Evolutionary conservation across 306 rosid genomes (phyloP).

Genomic region (Fagus crenata): DNA sequence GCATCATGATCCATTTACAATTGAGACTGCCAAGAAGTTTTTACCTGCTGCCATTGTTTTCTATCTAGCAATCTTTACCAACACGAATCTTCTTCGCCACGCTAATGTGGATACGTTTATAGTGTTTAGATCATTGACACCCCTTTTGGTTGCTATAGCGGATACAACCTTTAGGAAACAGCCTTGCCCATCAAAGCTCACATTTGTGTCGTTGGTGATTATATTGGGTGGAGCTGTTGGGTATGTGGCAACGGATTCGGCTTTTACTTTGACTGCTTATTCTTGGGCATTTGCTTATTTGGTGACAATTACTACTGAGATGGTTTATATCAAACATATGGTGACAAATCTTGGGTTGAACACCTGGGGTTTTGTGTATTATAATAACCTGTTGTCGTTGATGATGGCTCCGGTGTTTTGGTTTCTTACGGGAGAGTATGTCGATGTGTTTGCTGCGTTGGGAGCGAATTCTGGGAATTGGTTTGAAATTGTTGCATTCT

Average conservation of each 20-base stretch:
- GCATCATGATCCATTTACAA: slow-evolving; percentile 73
- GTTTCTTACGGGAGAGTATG: slow-evolving; percentile 80
- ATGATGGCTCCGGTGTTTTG: slow-evolving; percentile 87
- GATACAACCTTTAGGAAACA: slow-evolving; percentile 76
- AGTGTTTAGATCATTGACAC: slow-evolving; percentile 87
- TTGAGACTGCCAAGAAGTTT: slow-evolving; percentile 75
- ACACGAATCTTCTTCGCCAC: slow-evolving; percentile 92
- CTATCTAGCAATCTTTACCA: slow-evolving; percentile 91
- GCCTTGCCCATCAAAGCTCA: slow-evolving; percentile 72
- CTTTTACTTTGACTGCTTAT: slow-evolving; percentile 76
- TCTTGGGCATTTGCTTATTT: slow-evolving; percentile 94
- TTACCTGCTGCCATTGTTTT: slow-evolving; percentile 91
- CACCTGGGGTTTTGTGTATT: slow-evolving; percentile 92
- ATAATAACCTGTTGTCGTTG: slow-evolving; percentile 71
- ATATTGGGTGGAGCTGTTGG: slow-evolving; percentile 91
- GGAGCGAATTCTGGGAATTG: slow-evolving; percentile 47
- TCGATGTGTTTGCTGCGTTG: slow-evolving; percentile 61
- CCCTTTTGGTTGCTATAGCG: slow-evolving; percentile 90
- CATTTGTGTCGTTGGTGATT: slow-evolving; percentile 65
- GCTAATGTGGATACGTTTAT: slow-evolving; percentile 95
- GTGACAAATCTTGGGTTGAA: slow-evolving; percentile 86
- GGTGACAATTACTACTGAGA: slow-evolving; percentile 85
- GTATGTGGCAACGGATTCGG: slow-evolving; percentile 87
- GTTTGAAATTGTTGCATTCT: slow-evolving; percentile 53
- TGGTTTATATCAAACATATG: slow-evolving; percentile 97